Evolutionary conservation across 345 rosid species (phyloP), one percentile per base, ranked within the genome.

Genomic region (Alliaria petiolata): DNA sequence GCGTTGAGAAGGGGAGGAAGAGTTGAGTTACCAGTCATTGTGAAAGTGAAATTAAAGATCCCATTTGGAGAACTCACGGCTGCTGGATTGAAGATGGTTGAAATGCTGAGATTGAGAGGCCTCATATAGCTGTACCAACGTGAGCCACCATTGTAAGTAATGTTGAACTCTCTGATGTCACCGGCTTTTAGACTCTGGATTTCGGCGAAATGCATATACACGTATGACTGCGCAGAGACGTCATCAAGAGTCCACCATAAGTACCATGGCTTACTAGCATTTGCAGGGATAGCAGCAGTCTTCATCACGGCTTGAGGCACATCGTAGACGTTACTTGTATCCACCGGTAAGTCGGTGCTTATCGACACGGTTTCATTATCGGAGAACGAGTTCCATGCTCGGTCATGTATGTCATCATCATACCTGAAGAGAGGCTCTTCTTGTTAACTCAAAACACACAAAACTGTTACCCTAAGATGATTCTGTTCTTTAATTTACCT

Each of bases 201-300:
- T 43, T 83, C 86, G 3, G 83, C 81, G 4, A 85, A 83, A 68
- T 85, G 81, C 75, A 84, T 51, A 30, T 70, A 79, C 7, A 72
- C 13, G 40, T 79, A 81, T 8, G 77, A 49, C 6, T 43, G 52
- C 0, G 9, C 17, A 12, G 13, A 22, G 7, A 10, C 4, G 9
- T 77, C 8, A 1, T 8, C 28, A 0, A 28, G 10, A 2, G 4
- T 9, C 46, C 65, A 46, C 35, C 1, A 0, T 8, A 81, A 4
- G 12, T 0, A 1, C 36, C 67, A 7, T 5, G 71, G 20, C 3
- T 9, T 3, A 30, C 67, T 74, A 17, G 22, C 53, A 43, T 83
- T 77, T 20, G 1, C 20, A 2, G 80, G 83, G 1, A 57, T 36
- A 38, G 22, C 74, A 28, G 81, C 86, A 8, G 67, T 79, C n/a